Evolutionary conservation across 352 stramenopile species (phyloP).

Genomic region (Phytophthora sojae): DNA sequence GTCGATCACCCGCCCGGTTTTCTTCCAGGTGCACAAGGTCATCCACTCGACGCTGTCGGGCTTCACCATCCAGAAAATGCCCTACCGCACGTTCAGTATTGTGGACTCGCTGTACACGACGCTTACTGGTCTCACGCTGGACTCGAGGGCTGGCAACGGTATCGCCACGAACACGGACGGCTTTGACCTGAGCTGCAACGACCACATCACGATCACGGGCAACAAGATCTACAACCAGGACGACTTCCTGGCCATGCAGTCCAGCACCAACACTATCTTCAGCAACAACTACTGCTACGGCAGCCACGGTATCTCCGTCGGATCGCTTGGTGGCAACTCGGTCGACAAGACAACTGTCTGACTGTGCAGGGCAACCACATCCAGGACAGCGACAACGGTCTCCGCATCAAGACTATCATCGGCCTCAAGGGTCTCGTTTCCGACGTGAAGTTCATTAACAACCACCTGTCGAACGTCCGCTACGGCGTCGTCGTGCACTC

Average conservation of each 20-base stretch:
- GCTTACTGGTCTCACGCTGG: conserved; percentile 17
- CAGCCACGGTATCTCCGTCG: conserved; percentile 39
- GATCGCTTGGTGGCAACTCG: conserved; percentile 32
- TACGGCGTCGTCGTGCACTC: conserved; percentile 15
- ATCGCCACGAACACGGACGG: conserved; percentile 47
- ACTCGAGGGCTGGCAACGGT: conserved; percentile 22
- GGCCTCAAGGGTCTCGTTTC: conserved; percentile 26
- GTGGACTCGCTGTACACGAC: conserved; percentile 30
- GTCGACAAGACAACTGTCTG: conserved; percentile 22
- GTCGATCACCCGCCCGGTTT: conserved; percentile 36
- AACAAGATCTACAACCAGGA: conserved; percentile 34
- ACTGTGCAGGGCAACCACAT: conserved; percentile 42
- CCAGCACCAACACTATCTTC: conserved; percentile 31
- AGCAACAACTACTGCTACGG: conserved; percentile 20
- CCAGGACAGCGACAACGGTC: conserved; percentile 35
- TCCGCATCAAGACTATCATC: conserved; percentile 51
- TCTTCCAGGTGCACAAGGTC: conserved; percentile 39
- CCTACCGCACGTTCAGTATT: conserved; percentile 32
- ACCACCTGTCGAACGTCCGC: conserved; percentile 4
- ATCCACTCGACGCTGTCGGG: conserved; percentile 37
- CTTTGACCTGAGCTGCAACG: conserved; percentile 37
- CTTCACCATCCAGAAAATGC: conserved; percentile 41
- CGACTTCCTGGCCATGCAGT: conserved; percentile 38
- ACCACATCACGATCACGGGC: conserved; percentile 33
- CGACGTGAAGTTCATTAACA: conserved; percentile 18